phyloP scores from a whole-genome alignment of 2,329 filamentous ascomycete genomes.

The Ambrosiella xylebori region DNA sequence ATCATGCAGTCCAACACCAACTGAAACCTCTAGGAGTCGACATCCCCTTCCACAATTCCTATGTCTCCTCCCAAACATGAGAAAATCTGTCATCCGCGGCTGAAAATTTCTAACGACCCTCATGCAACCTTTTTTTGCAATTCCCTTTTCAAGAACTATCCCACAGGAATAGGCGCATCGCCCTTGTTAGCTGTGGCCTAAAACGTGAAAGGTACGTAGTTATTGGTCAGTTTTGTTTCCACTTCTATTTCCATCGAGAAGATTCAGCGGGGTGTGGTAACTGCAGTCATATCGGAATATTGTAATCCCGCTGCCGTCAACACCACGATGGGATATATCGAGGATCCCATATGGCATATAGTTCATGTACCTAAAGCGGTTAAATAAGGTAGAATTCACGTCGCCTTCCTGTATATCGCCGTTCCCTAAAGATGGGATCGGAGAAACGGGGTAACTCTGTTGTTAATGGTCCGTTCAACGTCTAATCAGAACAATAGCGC shows the following conservation, averaged over 20 bases:
- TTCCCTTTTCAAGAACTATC: not conserved
- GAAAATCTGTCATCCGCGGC: not conserved
- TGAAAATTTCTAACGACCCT: not conserved
- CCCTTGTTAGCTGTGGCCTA: slow-evolving; percentile 21
- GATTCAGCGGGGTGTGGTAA: too few relatives aligned
- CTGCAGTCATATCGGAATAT: too few relatives aligned
- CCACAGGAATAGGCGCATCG: slow-evolving; percentile 8
- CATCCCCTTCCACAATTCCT: not conserved
- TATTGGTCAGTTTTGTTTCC: not conserved
- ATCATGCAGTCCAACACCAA: too few relatives aligned
- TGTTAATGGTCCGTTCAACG: too few relatives aligned
- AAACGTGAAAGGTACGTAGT: not conserved
- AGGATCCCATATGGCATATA: too few relatives aligned
- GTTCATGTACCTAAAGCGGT: too few relatives aligned
- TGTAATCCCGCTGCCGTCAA: too few relatives aligned
- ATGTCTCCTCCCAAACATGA: not conserved
- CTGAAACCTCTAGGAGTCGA: not conserved
- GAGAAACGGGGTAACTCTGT: too few relatives aligned
- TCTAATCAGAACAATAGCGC: not conserved
- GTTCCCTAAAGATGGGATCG: too few relatives aligned
- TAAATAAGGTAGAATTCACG: too few relatives aligned
- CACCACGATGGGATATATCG: too few relatives aligned
- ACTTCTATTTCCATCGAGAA: not conserved
- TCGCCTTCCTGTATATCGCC: too few relatives aligned
- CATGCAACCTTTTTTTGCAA: not conserved